Evolutionary conservation across 2,329 filamentous ascomycete species (phyloP), one percentile per base, ranked within the genome.

Genomic region (Fusarium sp.): DNA sequence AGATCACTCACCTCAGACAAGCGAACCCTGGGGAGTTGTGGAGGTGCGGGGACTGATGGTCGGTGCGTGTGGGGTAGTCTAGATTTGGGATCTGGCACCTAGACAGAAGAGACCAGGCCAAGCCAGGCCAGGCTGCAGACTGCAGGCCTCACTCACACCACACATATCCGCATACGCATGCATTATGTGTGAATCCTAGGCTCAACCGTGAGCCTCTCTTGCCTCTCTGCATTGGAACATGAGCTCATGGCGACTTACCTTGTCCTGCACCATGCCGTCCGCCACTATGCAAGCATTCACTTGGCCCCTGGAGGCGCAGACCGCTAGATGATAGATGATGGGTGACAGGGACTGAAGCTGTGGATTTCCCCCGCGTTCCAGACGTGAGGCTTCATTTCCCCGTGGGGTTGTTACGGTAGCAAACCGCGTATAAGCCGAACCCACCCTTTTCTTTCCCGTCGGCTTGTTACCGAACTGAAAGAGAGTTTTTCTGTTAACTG

Each of bases 61-160:
- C 62, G 45, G 61, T 69, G 64, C 67, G 60, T 74, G 72, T 74
- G 72, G 72, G 72, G 72, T 72, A 74, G 64, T 58, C 50, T 58
- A 73, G 64, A 57, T 55, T 58, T 67, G 52, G 65, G 68, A 66
- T 67, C 61, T 73, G 36, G 43, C 50, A 53, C 39, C 52, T 62
- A 65, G 53, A 24, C 52, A 65, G 28, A 31, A 13, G 28, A 31
- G 28, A 13, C 50, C 61, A 31, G 60, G 50, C 46, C 57, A 36
- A 57, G 36, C 43, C 26, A 45, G 40, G 42, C 24, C 26, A 39
- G 45, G 8, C 58, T 20, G 18, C 42, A 50, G 28, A 28, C 42
- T 60, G 28, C 28, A 31, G 22, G 36, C 33, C 58, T 44, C 28
- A 63, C 31, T 34, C 20, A 31, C 28, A 31, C 28, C 28, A 31